These are phyloP conservation scores for Trifolium repens DNA, from an alignment of 306 rosid genomes.

Conservation along the genomic window DNA sequence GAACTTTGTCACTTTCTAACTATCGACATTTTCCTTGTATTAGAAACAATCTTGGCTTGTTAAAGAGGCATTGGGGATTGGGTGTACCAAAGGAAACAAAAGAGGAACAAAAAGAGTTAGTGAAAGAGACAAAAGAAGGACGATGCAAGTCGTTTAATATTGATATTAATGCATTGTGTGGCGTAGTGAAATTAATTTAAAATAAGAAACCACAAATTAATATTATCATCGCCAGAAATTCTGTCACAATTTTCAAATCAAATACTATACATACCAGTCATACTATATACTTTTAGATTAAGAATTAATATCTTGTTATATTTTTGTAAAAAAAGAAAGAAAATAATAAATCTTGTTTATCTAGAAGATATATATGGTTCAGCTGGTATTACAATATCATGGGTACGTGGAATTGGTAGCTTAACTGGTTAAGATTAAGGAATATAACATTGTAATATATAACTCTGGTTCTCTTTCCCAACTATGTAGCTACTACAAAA, in stretches of 20 bases:
- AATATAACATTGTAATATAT: too few relatives aligned
- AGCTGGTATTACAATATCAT: too few relatives aligned
- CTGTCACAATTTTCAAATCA: slow-evolving; percentile 45
- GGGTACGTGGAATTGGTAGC: too few relatives aligned
- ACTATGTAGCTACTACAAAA: too few relatives aligned
- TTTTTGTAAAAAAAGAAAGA: background rate
- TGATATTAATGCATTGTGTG: slow-evolving; percentile 37
- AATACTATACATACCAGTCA: background rate
- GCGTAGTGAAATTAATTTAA: slow-evolving; percentile 49
- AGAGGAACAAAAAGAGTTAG: slow-evolving; percentile 5
- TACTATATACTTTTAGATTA: background rate
- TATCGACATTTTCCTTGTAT: too few relatives aligned
- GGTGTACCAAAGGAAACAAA: background rate
- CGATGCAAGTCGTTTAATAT: slow-evolving; percentile 33
- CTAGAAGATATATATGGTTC: too few relatives aligned
- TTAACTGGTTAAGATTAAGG: too few relatives aligned
- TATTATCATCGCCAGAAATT: slow-evolving; percentile 45
- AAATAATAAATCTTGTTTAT: background rate
- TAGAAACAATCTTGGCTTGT: too few relatives aligned
- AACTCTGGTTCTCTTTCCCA: too few relatives aligned
- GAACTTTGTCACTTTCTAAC: too few relatives aligned
- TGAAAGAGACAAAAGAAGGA: slow-evolving; percentile 20
- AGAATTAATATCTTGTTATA: background rate
- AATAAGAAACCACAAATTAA: slow-evolving; percentile 43
- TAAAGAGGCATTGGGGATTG: background rate